Evolutionary conservation across 2,329 filamentous ascomycete genomes (phyloP), one percentile per base, ranked within the genome.

Genomic region (Lasiodiplodia sp.): DNA sequence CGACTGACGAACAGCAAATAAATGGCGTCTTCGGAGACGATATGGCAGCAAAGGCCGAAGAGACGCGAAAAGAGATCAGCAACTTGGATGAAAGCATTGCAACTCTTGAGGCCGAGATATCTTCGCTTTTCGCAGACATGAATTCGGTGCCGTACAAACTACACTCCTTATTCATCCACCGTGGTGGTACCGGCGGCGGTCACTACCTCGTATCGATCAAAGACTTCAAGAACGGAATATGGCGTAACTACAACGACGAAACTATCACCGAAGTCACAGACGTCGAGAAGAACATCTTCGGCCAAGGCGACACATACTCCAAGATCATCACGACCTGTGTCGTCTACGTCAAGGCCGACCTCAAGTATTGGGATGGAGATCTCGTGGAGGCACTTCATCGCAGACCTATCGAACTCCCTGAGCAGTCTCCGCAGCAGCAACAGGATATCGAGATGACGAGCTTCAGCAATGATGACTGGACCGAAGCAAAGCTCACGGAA

Each of bases 201-300:
- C 96, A 99, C 79, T 99, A 98, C 81, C 97, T 93, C 91, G 93
- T 97, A 55, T 97, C 94, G 87, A 96, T 99, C 71, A 92, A 90
- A 75, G 96, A 98, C 81, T 97, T 97, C 78, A 87, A 90, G 72
- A 87, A 88, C 57, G 82, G 89, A 44, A 84, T 94, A 23, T 99
- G 96, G 94, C 90, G 94, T 68, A 93, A 92, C 75, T 99, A 97
- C 84, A 99, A 99, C 77, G 96, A 99, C 75, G 91, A 91, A 66
- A 86, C 86, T 18, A 94, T 99, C 28, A 90, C 88, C 2, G 88
- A 92, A 71, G 86, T 89, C 31, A 64, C 58, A 1, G 67, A 68
- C 8, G 51, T 68, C 2, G 58, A 68, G 6, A 68, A 65, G 51
- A 57, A 68, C 40, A 68, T 68, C 25, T 68, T 68, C 40, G 67